Conservation (phyloP, 2,329 filamentous ascomycete genomes). For the Thermomyces lanuginosus region DNA sequence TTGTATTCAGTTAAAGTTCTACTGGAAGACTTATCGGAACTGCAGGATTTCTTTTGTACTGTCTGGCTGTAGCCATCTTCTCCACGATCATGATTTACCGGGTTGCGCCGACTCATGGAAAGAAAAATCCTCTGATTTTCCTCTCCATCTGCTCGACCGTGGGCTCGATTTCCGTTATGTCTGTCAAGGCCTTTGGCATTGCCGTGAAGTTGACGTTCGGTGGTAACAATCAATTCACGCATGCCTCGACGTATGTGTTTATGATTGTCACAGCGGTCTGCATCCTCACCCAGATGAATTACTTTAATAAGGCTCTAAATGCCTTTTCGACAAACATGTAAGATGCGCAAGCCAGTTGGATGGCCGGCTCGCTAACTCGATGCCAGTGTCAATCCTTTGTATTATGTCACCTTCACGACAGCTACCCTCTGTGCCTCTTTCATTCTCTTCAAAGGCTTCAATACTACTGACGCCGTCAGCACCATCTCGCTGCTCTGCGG, state of each 20-base stretch:
- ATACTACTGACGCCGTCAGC: slow-evolving; percentile 80
- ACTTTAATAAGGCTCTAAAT: slow-evolving; percentile 96
- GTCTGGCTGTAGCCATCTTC: slow-evolving; percentile 61
- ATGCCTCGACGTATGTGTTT: slow-evolving; percentile 94
- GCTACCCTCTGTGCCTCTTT: slow-evolving; percentile 88
- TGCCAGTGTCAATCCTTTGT: slow-evolving; percentile 74
- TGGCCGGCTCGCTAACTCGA: slow-evolving; percentile 1
- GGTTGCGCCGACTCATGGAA: slow-evolving; percentile 74
- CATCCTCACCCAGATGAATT: slow-evolving; percentile 98
- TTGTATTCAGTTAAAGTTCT: neutral
- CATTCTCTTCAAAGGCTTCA: slow-evolving; percentile 90
- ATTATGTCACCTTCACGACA: slow-evolving; percentile 96
- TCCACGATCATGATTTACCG: slow-evolving; percentile 92
- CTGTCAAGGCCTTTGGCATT: slow-evolving; percentile 95
- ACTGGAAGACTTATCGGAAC: neutral
- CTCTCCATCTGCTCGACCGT: slow-evolving; percentile 96
- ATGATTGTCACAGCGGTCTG: slow-evolving; percentile 84
- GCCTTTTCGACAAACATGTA: slow-evolving; percentile 97
- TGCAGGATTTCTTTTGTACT: slow-evolving; percentile 78
- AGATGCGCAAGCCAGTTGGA: slow-evolving; percentile 15
- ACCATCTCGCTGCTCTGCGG: slow-evolving; percentile 83
- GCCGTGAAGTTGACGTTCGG: slow-evolving; percentile 86
- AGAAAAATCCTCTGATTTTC: slow-evolving; percentile 89
- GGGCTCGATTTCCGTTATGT: slow-evolving; percentile 96
- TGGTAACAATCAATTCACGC: slow-evolving; percentile 87